phyloP scores from a whole-genome alignment of 768 basidiomycete genomes.

The Lactarius quietus region DNA sequence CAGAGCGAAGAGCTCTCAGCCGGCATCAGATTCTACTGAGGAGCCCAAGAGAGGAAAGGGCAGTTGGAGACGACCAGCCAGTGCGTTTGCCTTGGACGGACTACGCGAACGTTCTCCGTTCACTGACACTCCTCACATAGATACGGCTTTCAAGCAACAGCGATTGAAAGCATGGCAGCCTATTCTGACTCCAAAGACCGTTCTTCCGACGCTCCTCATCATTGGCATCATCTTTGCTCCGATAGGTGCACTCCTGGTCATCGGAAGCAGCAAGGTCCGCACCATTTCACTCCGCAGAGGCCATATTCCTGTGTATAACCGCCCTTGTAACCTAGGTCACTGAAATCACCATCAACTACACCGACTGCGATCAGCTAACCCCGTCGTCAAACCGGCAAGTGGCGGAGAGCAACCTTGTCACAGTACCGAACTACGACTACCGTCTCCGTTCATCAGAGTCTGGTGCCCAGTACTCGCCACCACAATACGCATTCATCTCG shows the following conservation, averaged over 20 bases:
- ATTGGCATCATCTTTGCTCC: conserved; percentile 94
- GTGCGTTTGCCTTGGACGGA: conserved; percentile 42
- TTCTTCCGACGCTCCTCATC: conserved; percentile 93
- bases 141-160: conserved; percentile 99
- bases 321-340: conserved; percentile 54
- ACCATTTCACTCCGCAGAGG: background rate
- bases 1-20: conserved; percentile 29
- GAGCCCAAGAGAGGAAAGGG: conserved; percentile 74
- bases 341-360: conserved; percentile 95
- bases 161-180: conserved; percentile 99
- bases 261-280: conserved; percentile 71
- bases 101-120: conserved; percentile 17
- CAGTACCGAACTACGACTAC: conserved; percentile 65
- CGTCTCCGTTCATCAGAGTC: conserved; percentile 60
- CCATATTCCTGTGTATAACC: background rate
- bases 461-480: conserved; percentile 44
- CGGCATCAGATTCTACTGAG: conserved; percentile 30
- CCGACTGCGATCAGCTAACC: conserved; percentile 73
- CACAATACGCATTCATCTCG: conserved; percentile 71
- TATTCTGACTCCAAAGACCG: conserved; percentile 96
- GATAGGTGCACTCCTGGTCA: conserved; percentile 91
- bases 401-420: conserved; percentile 40
- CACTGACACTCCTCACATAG: conserved; percentile 41
- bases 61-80: conserved; percentile 81
- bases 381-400: conserved; percentile 40